Conservation (phyloP, 2,329 filamentous ascomycete genomes). For the Sclerotiophoma versabilis region DNA sequence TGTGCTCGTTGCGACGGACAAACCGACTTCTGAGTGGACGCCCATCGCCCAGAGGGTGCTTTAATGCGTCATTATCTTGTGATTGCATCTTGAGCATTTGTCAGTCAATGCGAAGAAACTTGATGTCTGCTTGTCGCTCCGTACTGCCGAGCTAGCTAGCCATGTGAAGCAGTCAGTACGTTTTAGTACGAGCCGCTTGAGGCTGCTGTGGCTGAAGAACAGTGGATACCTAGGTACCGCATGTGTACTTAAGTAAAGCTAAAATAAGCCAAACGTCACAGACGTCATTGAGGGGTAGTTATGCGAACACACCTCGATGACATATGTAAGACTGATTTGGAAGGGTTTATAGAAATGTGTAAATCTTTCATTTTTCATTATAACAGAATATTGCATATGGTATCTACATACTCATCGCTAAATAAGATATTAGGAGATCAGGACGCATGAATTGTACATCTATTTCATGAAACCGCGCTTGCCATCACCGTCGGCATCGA, state of each 20-base stretch:
- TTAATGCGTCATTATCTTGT: slow-evolving; percentile 16
- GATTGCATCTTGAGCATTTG: background rate
- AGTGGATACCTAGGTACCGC: slow-evolving; percentile 8
- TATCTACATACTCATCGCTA: slow-evolving; percentile 16
- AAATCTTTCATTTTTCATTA: slow-evolving; percentile 5
- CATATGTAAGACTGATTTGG: too few species aligned
- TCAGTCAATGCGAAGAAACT: background rate
- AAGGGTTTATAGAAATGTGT: too few species aligned
- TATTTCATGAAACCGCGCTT: slow-evolving; percentile 64
- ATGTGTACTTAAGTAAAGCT: background rate
- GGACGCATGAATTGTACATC: background rate
- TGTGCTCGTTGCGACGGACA: slow-evolving; percentile 51
- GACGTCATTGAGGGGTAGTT: slow-evolving; percentile 15
- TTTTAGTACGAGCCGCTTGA: slow-evolving; percentile 2
- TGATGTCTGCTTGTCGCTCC: background rate
- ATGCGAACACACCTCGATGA: too few species aligned
- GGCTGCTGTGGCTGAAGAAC: slow-evolving; percentile 15
- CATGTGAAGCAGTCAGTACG: background rate
- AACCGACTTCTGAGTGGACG: slow-evolving; percentile 47
- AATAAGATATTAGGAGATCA: background rate
- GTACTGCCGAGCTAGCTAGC: background rate
- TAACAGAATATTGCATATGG: slow-evolving; percentile 6
- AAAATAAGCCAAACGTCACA: slow-evolving; percentile 13
- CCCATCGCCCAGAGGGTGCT: slow-evolving; percentile 44
- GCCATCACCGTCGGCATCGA: slow-evolving; percentile 62